Base-by-base conservation (phyloP, 192 early-diverging fungal genomes). In the Mortierella antarctica region DNA sequence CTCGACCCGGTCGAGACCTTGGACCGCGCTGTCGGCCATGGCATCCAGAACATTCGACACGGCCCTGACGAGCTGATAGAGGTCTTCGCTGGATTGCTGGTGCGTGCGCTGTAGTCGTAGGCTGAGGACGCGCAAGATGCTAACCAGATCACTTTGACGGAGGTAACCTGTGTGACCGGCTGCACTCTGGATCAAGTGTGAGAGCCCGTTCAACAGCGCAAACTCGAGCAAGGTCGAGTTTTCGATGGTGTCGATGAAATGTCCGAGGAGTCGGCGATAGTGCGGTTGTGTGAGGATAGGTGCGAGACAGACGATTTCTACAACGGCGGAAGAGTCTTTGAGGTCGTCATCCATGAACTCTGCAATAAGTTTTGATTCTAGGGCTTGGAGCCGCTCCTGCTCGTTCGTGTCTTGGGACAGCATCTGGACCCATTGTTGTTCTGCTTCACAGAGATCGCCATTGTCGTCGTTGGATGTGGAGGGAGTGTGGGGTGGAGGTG, bases 21-120 rank as follows among this genome's bases (percentile, higher is more conserved):
- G 40, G 51, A 65, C 64, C 5, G 52, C 5, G 15, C 40, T 44
- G 39, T 65, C 52, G 14, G 40, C 40, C 64, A 65, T 65, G 50
- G 51, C 51, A 54, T 65, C 64, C 51, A 65, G 41, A 3, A 65
- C 64, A 41, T 55, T 9, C 17, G 64, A 65, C 6, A 44, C 51
- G 0, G 52, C 40, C 39, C 0, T 15, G 2, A 39, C 17, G 23
- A 65, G 18, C 12, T 44, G 51, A 44, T 54, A 65, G n/a, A 54
- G 52, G 23, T 65, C 23, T 6, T 44, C 39, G 11, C 5, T 11
- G 6, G 64, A 65, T 54, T 65, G 64, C 5, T 55, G 31, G 7
- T 64, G 62, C 9, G 62, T 64, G 46, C 23, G 18, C 7, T 39
- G 46, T 39, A 65, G 31, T 23, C 62, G 9, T 11, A 20, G 14